phyloP scores from a whole-genome alignment of 306 rosid species.

The Acacia confusa region DNA sequence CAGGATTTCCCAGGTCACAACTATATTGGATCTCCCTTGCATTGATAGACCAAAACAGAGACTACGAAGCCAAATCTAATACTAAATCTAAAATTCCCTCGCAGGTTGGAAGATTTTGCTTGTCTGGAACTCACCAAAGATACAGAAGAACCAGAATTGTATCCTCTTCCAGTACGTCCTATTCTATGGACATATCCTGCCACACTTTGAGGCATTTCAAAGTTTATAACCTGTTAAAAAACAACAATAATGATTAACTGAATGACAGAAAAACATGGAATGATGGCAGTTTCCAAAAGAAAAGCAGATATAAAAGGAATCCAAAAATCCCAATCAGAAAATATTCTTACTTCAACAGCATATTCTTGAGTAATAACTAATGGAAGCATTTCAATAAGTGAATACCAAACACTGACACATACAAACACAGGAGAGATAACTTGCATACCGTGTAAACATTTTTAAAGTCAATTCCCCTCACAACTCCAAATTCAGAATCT shows the following conservation, averaged over 20 bases:
- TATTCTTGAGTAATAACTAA: background rate
- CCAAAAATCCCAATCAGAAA: constrained; percentile 13
- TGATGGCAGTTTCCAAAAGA: background rate
- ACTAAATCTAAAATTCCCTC: background rate
- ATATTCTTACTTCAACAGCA: background rate
- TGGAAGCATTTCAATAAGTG: constrained; percentile 8
- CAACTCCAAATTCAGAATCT: constrained; percentile 96
- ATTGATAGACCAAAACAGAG: constrained; percentile 12
- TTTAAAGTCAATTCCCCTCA: constrained; percentile 91
- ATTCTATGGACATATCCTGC: constrained; percentile 87
- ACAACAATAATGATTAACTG: constrained; percentile 20
- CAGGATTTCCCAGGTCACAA: constrained; percentile 7
- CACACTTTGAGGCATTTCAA: constrained; percentile 81
- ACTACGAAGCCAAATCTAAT: constrained; percentile 1
- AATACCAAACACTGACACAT: background rate
- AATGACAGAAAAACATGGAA: constrained; percentile 14
- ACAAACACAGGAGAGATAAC: constrained; percentile 16
- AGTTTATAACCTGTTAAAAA: constrained; percentile 75
- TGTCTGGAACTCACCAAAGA: constrained; percentile 73
- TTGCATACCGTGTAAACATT: constrained; percentile 85
- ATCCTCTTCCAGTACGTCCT: constrained; percentile 98
- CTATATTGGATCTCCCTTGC: constrained; percentile 18
- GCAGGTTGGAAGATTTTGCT: background rate
- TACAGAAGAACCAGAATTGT: constrained; percentile 78
- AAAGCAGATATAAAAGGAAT: constrained; percentile 16